These are phyloP conservation scores for Tolypocladium capitatum DNA, from an alignment of 2,329 filamentous ascomycete genomes.

Conservation along the genomic window DNA sequence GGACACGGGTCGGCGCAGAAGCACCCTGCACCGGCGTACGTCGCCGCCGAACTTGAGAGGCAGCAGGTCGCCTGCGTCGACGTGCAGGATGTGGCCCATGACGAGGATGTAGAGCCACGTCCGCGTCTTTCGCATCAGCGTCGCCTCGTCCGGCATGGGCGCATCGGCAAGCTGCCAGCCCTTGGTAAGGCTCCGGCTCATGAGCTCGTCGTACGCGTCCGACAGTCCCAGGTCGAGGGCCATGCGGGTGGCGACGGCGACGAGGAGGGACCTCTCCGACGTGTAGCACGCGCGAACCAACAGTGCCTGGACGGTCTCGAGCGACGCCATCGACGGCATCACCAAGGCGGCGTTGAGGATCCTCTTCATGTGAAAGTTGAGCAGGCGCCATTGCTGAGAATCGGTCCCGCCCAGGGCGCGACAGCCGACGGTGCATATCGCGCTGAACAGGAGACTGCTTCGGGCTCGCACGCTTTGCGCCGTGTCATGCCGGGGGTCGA, in stretches of 20 bases:
- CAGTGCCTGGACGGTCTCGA: constrained; percentile 39
- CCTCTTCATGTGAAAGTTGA: constrained; percentile 28
- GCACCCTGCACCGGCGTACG: constrained; percentile 29
- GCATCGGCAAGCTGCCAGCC: background rate
- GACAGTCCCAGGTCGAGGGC: constrained; percentile 34
- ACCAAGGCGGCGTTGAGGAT: constrained; percentile 26
- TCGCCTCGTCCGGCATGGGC: constrained; percentile 8
- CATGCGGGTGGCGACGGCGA: constrained; percentile 36
- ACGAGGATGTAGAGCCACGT: constrained; percentile 40
- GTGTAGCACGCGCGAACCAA: constrained; percentile 38
- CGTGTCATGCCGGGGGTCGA: constrained; percentile 23
- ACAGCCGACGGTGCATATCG: constrained; percentile 38
- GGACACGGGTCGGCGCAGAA: constrained; percentile 27
- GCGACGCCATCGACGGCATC: constrained; percentile 12
- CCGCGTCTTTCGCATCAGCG: constrained; percentile 28
- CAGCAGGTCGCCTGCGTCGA: constrained; percentile 20
- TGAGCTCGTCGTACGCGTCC: constrained; percentile 25
- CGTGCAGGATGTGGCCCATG: constrained; percentile 34
- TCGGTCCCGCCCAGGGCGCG: constrained; percentile 26
- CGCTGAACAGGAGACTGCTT: constrained; percentile 36
- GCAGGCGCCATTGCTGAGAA: constrained; percentile 25
- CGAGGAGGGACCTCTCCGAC: constrained; percentile 34
- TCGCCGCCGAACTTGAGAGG: constrained; percentile 24
- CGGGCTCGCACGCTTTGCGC: constrained; percentile 29
- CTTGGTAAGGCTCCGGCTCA: constrained; percentile 7